A percentile compares a stretch with the other conserved stretches of the same genome.
These are phyloP conservation scores for Deakozyma indianensis DNA, from an alignment of 805 yeast genomes.

Conservation along the genomic window DNA sequence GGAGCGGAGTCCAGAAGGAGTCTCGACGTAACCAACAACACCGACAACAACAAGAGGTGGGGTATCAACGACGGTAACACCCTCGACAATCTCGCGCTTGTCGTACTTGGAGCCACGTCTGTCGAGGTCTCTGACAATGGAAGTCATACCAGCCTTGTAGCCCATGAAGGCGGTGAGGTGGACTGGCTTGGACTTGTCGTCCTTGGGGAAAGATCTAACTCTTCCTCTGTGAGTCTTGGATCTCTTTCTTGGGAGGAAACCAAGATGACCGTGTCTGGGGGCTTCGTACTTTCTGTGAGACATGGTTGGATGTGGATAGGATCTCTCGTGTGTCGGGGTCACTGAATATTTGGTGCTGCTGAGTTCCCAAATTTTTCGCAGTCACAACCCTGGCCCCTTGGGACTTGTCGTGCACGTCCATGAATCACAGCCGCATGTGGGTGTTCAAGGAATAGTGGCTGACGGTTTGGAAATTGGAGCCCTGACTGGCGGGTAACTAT, in stretches of 20 bases:
- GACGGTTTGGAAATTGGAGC: no score
- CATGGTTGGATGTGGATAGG: constrained; percentile 35
- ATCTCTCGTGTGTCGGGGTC: background rate
- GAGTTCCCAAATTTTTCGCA: background rate
- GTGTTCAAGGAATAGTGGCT: no score
- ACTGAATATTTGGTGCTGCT: no score
- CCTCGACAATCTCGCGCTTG: constrained; percentile 99
- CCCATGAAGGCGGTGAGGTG: constrained; percentile 99
- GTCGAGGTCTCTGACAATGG: constrained; percentile 99
- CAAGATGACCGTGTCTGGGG: constrained; percentile 99
- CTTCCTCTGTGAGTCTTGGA: constrained; percentile 97
- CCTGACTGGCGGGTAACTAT: no score
- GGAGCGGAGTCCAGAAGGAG: constrained; percentile 99
- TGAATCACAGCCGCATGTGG: no score
- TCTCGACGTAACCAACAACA: constrained; percentile 99
- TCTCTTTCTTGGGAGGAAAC: constrained; percentile 99
- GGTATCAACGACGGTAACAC: constrained; percentile 97
- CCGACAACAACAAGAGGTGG: constrained; percentile 99
- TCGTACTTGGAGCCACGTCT: constrained; percentile 99
- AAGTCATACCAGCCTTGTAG: constrained; percentile 99
- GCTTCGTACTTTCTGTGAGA: constrained; percentile 99
- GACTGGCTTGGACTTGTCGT: constrained; percentile 93
- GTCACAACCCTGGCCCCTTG: background rate
- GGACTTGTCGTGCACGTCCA: no score
- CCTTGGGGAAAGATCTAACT: constrained; percentile 99